phyloP scores from a whole-genome alignment of 1,139 yeast genomes.

The Blastobotrys persicus region DNA sequence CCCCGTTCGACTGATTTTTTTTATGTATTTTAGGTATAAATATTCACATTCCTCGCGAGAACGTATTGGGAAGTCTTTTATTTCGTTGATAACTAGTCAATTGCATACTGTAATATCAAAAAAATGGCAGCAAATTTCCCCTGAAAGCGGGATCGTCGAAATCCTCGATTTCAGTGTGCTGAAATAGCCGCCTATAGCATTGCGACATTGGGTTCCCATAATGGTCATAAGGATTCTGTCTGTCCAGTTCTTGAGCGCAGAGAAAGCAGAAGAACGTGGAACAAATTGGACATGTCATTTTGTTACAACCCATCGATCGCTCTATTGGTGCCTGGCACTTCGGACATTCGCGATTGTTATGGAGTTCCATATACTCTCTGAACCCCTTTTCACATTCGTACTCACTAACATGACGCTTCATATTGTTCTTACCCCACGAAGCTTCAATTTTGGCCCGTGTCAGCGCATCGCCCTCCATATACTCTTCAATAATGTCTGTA shows the following conservation, averaged over 20 bases:
- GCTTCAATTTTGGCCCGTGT: slow-evolving; percentile 44
- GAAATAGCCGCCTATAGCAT: slow-evolving; percentile 55
- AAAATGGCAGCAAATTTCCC: background rate
- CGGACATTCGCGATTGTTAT: slow-evolving; percentile 54
- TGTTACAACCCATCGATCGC: slow-evolving; percentile 65
- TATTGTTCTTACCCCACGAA: slow-evolving; percentile 49
- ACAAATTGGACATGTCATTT: slow-evolving; percentile 59
- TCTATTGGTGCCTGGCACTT: slow-evolving; percentile 54
- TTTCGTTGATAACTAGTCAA: too few relatives aligned
- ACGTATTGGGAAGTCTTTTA: background rate
- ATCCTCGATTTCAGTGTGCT: slow-evolving; percentile 47
- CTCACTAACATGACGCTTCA: slow-evolving; percentile 43
- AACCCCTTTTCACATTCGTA: slow-evolving; percentile 51
- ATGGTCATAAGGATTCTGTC: slow-evolving; percentile 53
- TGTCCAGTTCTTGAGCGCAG: slow-evolving; percentile 48
- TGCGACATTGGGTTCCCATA: slow-evolving; percentile 43
- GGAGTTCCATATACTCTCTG: slow-evolving; percentile 44
- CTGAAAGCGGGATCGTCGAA: background rate
- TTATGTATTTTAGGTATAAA: background rate
- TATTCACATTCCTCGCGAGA: background rate
- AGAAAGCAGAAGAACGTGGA: slow-evolving; percentile 52
- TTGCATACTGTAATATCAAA: background rate
- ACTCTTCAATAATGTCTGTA: slow-evolving; percentile 41
- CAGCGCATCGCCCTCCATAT: slow-evolving; percentile 39
- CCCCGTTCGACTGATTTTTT: slow-evolving; percentile 33